Evolutionary conservation across 257 asterid genomes (phyloP).

Genomic region (Solanum clarkiae): DNA sequence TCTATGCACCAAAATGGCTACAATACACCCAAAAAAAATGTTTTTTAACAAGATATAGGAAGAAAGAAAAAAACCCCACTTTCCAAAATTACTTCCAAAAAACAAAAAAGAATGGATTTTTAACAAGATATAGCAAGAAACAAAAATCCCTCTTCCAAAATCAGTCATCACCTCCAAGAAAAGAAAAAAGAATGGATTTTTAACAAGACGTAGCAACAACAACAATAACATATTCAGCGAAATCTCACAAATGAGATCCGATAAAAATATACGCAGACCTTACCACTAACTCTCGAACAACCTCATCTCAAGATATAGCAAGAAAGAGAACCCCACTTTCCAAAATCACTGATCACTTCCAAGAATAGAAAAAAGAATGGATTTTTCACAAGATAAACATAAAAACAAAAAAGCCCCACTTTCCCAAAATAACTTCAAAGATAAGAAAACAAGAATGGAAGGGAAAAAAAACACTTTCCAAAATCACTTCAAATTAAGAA

Average conservation of each 20-base stretch:
- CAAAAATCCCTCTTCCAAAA: background rate
- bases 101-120: background rate
- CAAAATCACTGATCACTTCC: background rate
- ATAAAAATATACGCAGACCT: rapidly evolving
- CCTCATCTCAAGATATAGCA: background rate
- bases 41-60: background rate
- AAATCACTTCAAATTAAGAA: background rate
- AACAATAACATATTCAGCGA: too few species aligned
- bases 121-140: background rate
- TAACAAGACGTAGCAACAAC: background rate
- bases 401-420: background rate
- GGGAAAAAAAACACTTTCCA: background rate
- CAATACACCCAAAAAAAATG: background rate
- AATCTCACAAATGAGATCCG: too few species aligned
- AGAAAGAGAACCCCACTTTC: background rate
- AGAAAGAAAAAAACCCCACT: background rate
- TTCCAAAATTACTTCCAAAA: background rate
- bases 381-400: background rate
- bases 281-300: too few species aligned
- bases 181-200: background rate
- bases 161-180: background rate
- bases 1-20: constrained; percentile 85
- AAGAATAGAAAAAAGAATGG: background rate
- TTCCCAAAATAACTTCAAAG: background rate
- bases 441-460: background rate